Evolutionary conservation across 2,329 filamentous ascomycete genomes (phyloP).

Genomic region (Colletotrichum liriopes): DNA sequence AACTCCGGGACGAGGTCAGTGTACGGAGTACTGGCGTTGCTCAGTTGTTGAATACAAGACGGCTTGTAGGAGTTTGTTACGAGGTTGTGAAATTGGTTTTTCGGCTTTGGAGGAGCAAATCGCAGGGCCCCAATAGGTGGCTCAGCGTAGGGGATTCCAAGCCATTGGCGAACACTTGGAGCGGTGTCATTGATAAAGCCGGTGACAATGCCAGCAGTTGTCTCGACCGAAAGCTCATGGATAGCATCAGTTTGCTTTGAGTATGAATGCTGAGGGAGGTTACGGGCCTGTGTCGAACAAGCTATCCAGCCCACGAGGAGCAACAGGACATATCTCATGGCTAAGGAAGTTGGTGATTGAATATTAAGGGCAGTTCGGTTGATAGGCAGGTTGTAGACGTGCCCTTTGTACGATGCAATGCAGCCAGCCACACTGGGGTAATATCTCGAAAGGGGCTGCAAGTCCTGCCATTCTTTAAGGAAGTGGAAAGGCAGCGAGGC

Average conservation of each 20-base stretch:
- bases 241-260: not conserved
- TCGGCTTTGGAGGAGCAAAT: conserved; percentile 53
- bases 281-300: not conserved
- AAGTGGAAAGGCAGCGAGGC: not conserved
- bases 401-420: not conserved
- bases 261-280: not conserved
- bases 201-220: conserved; percentile 14
- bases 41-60: conserved; percentile 53
- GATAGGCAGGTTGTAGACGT: no score
- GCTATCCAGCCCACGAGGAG: not conserved
- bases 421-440: not conserved
- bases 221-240: not conserved
- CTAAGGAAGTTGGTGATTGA: not conserved
- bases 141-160: conserved; percentile 69
- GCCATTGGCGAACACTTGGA: conserved; percentile 35
- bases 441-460: not conserved
- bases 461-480: not conserved
- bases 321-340: not conserved
- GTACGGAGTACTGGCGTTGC: conserved; percentile 45
- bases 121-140: conserved; percentile 68
- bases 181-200: conserved; percentile 25
- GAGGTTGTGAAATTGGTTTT: conserved; percentile 46
- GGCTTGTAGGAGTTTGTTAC: conserved; percentile 47
- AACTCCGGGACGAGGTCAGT: conserved; percentile 22
- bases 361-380: not conserved